Evolutionary conservation across 495 filamentous ascomycete genomes (phyloP), one percentile per base, ranked within the genome.

Genomic region (Xylaria bambusicola): DNA sequence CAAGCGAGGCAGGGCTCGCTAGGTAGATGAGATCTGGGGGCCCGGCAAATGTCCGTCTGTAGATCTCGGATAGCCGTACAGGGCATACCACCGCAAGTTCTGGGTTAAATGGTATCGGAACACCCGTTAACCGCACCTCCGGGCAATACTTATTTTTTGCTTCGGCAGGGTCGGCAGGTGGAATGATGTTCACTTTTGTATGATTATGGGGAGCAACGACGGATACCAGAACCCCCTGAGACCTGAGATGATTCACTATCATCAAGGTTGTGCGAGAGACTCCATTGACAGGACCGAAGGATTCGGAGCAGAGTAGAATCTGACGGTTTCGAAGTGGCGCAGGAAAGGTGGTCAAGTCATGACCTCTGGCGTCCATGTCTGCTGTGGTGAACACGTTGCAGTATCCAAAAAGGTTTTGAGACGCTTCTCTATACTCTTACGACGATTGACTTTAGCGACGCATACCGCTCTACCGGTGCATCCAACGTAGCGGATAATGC

Each of bases 281-380:
- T 17, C 85, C 84, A 64, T 88, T 88, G 58, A 87, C 82, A 0
- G 84, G 85, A 24, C 84, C 85, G 60, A 86, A 82, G 15, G 83
- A 85, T 64, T 88, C 85, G 8, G 84, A 86, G 27, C 84, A 84
- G 31, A 87, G 74, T 3, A 88, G 71, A 57, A 87, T 72, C 61
- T 78, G 77, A 66, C 80, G 83, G 29, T 80, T 80, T 7, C 73
- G 60, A 20, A 87, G 71, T 12, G 69, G 65, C n/a, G 62, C 58
- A 1, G 84, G 84, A 56, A 75, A 76, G 8, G 44, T 35, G 27
- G 71, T 63, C 42, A 73, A 64, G 31, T 72, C 52, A 31, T 66
- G 67, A 41, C 45, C 21, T 40, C 13, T 12, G 15, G 49, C 29
- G 31, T 52, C 13, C 49, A 49, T 49, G 18, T 1, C 48, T 13